These are phyloP conservation scores for Turnera subulata DNA, from an alignment of 345 rosid genomes.

Conservation along the genomic window DNA sequence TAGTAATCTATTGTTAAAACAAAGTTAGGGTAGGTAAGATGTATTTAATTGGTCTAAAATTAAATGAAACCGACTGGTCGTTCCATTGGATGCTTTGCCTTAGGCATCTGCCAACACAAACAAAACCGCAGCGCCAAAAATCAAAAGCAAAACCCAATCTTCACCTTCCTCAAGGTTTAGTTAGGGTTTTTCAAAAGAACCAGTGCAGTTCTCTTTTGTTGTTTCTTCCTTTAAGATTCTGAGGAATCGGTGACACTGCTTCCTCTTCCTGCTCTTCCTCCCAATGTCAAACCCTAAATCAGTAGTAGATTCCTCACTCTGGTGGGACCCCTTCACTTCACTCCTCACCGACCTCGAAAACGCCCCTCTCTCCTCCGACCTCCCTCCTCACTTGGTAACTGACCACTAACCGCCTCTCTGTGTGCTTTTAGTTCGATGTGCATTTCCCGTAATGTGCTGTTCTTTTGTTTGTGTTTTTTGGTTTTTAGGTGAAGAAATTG, in stretches of 20 bases:
- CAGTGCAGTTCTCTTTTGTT: too few species aligned
- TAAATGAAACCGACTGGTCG: too few species aligned
- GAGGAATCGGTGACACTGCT: too few species aligned
- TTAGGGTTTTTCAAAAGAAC: background rate
- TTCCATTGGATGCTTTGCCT: too few species aligned
- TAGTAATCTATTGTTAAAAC: too few species aligned
- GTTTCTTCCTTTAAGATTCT: background rate
- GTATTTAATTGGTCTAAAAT: too few species aligned
- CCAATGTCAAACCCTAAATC: slow-evolving; percentile 54
- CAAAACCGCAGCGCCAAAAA: background rate
- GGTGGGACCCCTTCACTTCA: slow-evolving; percentile 80
- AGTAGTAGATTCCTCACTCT: slow-evolving; percentile 60
- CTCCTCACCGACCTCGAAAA: slow-evolving; percentile 66
- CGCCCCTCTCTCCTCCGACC: slow-evolving; percentile 49
- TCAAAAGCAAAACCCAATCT: too few species aligned
- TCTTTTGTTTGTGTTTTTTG: background rate
- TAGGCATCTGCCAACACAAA: too few species aligned
- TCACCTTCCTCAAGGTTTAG: too few species aligned
- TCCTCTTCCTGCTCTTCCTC: background rate
- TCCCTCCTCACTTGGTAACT: slow-evolving; percentile 49
- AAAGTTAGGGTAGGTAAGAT: too few species aligned
- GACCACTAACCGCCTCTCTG: background rate
- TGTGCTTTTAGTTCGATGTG: too few species aligned
- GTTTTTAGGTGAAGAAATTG: slow-evolving; percentile 62
- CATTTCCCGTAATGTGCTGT: background rate